Conservation (phyloP, 2,329 filamentous ascomycete species). For the Stachybotrys chlorohalonatus region DNA sequence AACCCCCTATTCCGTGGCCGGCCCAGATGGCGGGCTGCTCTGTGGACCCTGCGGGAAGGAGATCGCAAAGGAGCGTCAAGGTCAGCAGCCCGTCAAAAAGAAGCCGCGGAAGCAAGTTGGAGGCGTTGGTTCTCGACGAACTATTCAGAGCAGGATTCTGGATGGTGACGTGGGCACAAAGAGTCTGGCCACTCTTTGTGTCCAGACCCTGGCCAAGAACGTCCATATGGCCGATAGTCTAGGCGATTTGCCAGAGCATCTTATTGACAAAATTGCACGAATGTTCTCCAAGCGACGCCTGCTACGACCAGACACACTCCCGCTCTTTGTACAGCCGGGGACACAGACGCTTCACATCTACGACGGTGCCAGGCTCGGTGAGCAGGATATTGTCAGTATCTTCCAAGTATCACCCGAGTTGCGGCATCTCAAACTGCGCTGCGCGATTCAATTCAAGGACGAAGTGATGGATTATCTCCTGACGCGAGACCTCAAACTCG, state of each 20-base stretch:
- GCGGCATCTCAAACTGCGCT: conserved; percentile 64
- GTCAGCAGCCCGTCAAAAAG: conserved; percentile 25
- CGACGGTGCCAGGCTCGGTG: conserved; percentile 54
- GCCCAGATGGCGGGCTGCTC: conserved; percentile 75
- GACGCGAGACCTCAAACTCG: conserved; percentile 59
- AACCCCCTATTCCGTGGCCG: conserved; percentile 76
- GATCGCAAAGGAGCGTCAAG: conserved; percentile 51
- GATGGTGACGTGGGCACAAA: conserved; percentile 69
- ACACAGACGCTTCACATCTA: conserved; percentile 46
- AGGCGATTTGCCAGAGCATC: conserved; percentile 45
- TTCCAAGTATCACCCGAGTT: conserved; percentile 67
- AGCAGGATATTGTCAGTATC: conserved; percentile 70
- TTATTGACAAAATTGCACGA: conserved; percentile 51
- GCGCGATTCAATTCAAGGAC: conserved; percentile 89
- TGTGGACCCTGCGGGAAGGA: conserved; percentile 76
- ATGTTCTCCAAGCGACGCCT: conserved; percentile 53
- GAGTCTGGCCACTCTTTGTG: conserved; percentile 54
- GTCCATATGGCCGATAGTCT: conserved; percentile 53
- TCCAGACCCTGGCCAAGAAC: conserved; percentile 54
- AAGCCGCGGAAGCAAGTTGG: conserved; percentile 38
- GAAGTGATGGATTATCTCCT: conserved; percentile 72
- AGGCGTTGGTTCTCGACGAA: conserved; percentile 56
- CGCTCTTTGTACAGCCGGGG: conserved; percentile 46
- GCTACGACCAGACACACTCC: conserved; percentile 42
- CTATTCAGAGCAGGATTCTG: conserved; percentile 73